A percentile compares a stretch with the other conserved stretches of the same genome.
These are phyloP conservation scores for Limonomyces culmigenus DNA, from an alignment of 1,284 basidiomycete species.

Conservation along the genomic window DNA sequence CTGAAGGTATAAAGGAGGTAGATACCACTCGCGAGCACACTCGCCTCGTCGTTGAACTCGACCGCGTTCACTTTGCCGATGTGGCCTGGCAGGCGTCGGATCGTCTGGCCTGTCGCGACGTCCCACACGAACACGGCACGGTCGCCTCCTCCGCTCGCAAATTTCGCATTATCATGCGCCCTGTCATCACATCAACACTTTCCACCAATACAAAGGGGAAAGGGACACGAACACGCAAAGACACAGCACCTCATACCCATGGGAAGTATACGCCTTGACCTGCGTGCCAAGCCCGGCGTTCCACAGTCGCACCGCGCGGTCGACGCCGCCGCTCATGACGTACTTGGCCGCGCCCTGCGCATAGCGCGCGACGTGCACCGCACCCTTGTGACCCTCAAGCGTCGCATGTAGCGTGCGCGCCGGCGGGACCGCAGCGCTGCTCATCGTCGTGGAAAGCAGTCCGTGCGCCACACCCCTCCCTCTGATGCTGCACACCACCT, in stretches of 20 bases:
- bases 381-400: constrained; percentile 53
- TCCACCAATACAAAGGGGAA: constrained; percentile 2
- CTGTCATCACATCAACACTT: constrained; percentile 21
- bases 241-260: constrained; percentile 89
- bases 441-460: no score
- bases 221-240: constrained; percentile 56
- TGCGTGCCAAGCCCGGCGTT: constrained; percentile 74
- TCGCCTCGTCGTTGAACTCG: constrained; percentile 78
- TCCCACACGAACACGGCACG: constrained; percentile 92
- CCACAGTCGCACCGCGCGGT: constrained; percentile 82
- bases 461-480: no score
- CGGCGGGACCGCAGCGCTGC: no score
- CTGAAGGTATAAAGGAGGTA: no score
- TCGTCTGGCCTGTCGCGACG: constrained; percentile 72
- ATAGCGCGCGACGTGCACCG: constrained; percentile 74
- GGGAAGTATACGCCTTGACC: constrained; percentile 80
- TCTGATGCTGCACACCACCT: no score
- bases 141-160: constrained; percentile 90
- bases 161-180: constrained; percentile 83
- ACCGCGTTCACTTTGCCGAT: constrained; percentile 83
- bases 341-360: constrained; percentile 80
- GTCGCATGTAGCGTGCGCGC: constrained; percentile 44
- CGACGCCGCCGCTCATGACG: constrained; percentile 80
- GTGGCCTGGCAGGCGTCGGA: constrained; percentile 74
- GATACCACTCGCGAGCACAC: constrained; percentile 73